Conservation (phyloP, 2,329 filamentous ascomycete species). For the Colletotrichum liaoningense region DNA sequence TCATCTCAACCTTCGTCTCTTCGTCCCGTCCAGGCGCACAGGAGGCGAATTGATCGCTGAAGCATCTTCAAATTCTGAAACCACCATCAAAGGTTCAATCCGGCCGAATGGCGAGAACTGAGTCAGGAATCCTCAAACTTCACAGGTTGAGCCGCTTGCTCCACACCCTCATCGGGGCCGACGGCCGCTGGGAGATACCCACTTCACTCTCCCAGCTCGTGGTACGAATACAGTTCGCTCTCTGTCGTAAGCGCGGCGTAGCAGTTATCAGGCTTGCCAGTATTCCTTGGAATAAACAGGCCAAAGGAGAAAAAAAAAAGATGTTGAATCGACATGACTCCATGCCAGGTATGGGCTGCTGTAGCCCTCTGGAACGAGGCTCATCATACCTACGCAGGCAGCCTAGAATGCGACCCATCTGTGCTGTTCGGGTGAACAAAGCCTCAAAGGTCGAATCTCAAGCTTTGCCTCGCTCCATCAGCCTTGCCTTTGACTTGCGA, state of each 20-base stretch:
- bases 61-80: constrained; percentile 28
- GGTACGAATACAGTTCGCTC: not conserved
- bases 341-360: not conserved
- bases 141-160: constrained; percentile 2
- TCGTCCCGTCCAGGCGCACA: constrained; percentile 4
- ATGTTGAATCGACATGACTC: not conserved
- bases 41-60: constrained; percentile 24
- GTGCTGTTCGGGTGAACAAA: not conserved
- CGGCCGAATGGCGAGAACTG: constrained; percentile 18
- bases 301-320: not conserved
- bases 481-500: not conserved
- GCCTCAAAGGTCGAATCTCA: not conserved
- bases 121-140: constrained; percentile 28
- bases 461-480: constrained; percentile 14
- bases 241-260: not conserved
- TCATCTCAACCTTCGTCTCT: constrained; percentile 33
- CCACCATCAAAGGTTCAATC: constrained; percentile 33
- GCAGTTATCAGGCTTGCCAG: not conserved
- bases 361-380: not conserved
- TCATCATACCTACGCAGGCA: not conserved
- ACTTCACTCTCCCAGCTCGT: not conserved
- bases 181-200: not conserved
- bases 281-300: not conserved
- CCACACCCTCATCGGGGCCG: constrained; percentile 30
- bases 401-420: not conserved